Percentiles rank a stretch among this genome's conserved stretches.
Evolutionary conservation across 1,139 yeast genomes (phyloP).

Genomic region (Candida albicans): DNA sequence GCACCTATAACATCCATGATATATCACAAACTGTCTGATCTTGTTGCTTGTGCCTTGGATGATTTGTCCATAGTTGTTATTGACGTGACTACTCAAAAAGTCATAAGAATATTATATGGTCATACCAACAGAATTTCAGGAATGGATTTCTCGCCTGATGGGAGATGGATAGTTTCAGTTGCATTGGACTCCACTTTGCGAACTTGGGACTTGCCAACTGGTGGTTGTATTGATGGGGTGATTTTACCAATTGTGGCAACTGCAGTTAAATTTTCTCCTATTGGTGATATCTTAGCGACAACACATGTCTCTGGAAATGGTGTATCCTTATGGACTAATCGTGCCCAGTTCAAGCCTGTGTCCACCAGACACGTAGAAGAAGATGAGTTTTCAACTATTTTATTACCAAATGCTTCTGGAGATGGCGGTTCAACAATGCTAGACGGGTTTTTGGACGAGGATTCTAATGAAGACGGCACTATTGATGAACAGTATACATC

Average conservation of each 20-base stretch:
- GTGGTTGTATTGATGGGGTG: constrained; percentile 94
- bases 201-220: constrained; percentile 98
- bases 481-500: constrained; percentile 47
- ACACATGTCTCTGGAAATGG: constrained; percentile 92
- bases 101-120: constrained; percentile 87
- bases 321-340: constrained; percentile 87
- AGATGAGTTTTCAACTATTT: constrained; percentile 58
- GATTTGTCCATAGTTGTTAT: constrained; percentile 81
- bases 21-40: constrained; percentile 79
- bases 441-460: constrained; percentile 66
- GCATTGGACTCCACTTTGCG: constrained; percentile 85
- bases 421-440: constrained; percentile 74
- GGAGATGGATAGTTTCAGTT: constrained; percentile 89
- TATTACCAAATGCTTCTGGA: constrained; percentile 79
- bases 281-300: constrained; percentile 90
- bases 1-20: constrained; percentile 78
- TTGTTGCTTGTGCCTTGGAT: constrained; percentile 83
- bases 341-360: constrained; percentile 75
- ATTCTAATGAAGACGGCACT: constrained; percentile 25
- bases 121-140: constrained; percentile 88
- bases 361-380: constrained; percentile 79
- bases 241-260: constrained; percentile 78
- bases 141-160: constrained; percentile 90
- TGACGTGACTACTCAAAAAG: constrained; percentile 76
- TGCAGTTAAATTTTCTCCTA: constrained; percentile 74